Evolutionary conservation across 1,139 yeast species (phyloP).

Genomic region (Hyphopichia fennica): DNA sequence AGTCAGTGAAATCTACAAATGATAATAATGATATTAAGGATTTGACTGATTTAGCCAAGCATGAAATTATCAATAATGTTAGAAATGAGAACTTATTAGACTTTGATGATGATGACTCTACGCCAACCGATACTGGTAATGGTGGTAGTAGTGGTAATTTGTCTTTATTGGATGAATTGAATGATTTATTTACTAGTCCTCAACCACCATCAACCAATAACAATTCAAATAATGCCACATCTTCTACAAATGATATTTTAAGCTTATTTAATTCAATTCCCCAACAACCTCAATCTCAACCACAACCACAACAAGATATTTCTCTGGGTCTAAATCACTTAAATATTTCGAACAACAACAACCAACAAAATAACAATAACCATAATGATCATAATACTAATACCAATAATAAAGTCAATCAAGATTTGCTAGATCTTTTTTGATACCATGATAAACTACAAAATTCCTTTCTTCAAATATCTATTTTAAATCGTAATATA

Average conservation of each 20-base stretch:
- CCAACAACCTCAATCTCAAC: slow-evolving; percentile 7
- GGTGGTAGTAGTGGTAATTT: slow-evolving; percentile 12
- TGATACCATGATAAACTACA: slow-evolving; percentile 18
- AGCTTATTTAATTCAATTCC: slow-evolving; percentile 35
- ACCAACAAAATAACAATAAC: slow-evolving; percentile 6
- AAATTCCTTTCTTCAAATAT: background rate
- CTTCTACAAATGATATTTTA: slow-evolving; percentile 42
- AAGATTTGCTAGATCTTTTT: slow-evolving; percentile 61
- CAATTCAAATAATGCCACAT: slow-evolving; percentile 5
- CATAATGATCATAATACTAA: slow-evolving; percentile 2
- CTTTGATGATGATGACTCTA: slow-evolving; percentile 60
- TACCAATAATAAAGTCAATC: slow-evolving; percentile 20
- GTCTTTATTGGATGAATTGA: slow-evolving; percentile 61
- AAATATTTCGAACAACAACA: slow-evolving; percentile 11
- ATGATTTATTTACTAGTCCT: slow-evolving; percentile 54
- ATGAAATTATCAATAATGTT: slow-evolving; percentile 65
- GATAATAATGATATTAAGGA: slow-evolving; percentile 62
- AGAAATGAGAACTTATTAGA: slow-evolving; percentile 85
- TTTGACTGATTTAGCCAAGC: slow-evolving; percentile 72
- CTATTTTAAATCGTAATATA: background rate
- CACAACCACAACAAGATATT: slow-evolving; percentile 9
- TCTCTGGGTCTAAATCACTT: slow-evolving; percentile 22
- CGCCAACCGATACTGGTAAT: slow-evolving; percentile 18
- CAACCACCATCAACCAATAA: slow-evolving; percentile 5
- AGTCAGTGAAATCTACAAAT: slow-evolving; percentile 7